Percentiles rank a stretch among this genome's conserved stretches.
These are phyloP conservation scores for Calonectria pseudoturangicola DNA, from an alignment of 2,329 filamentous ascomycete species.

Conservation along the genomic window DNA sequence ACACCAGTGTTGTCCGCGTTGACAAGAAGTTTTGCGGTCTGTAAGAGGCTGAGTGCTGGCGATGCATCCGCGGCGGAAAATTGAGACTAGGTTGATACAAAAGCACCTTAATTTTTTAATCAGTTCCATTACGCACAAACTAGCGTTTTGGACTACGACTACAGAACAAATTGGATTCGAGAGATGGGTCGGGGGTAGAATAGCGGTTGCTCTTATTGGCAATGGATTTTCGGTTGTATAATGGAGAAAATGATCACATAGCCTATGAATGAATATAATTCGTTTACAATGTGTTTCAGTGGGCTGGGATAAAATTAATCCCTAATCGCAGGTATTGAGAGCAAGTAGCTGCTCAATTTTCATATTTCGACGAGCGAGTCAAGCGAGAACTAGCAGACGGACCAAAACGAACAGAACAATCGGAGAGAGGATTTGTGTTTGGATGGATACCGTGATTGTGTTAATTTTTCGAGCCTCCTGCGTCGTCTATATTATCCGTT, in stretches of 20 bases:
- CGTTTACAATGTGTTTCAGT: background rate
- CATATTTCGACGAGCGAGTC: too few species aligned
- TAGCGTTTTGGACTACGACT: conserved; percentile 6
- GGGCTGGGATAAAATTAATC: too few species aligned
- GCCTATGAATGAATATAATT: background rate
- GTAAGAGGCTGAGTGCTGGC: conserved; percentile 47
- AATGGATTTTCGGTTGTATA: background rate
- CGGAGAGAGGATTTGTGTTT: too few species aligned
- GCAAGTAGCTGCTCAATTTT: too few species aligned
- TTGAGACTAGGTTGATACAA: background rate
- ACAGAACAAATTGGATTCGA: background rate
- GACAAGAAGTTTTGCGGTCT: conserved; percentile 65
- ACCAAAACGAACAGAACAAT: too few species aligned
- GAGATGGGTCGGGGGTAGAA: background rate
- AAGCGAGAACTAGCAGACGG: too few species aligned
- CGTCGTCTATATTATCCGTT: too few species aligned
- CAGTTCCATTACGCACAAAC: background rate
- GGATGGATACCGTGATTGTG: too few species aligned
- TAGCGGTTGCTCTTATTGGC: background rate
- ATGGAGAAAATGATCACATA: background rate
- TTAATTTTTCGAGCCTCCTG: too few species aligned
- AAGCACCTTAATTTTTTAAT: background rate
- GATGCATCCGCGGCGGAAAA: conserved; percentile 25
- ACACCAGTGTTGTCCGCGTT: conserved; percentile 69
- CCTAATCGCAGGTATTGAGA: too few species aligned